Evolutionary conservation across 257 asterid species (phyloP).

Genomic region (Solanum dulcamara): DNA sequence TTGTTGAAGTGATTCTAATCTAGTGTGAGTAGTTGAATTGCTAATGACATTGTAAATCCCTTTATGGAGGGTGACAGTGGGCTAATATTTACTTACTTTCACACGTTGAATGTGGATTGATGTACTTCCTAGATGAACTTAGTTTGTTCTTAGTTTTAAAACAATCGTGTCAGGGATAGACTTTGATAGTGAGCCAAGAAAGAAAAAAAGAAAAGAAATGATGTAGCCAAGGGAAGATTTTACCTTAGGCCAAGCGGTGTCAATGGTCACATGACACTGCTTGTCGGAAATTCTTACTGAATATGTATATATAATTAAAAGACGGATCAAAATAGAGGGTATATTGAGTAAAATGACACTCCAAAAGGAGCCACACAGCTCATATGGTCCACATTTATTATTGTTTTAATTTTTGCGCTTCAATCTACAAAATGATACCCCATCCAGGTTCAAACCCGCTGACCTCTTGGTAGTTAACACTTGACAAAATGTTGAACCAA

Average conservation of each 20-base stretch:
- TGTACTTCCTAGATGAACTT: neutral
- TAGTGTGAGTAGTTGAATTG: neutral
- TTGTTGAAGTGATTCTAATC: neutral
- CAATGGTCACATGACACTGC: neutral
- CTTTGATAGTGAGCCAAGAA: neutral
- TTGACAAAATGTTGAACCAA: neutral
- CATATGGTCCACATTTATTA: neutral
- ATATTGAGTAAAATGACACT: neutral
- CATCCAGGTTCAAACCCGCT: neutral
- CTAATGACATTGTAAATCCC: neutral
- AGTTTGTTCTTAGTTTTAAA: neutral
- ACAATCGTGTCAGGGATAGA: neutral
- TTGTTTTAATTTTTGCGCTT: neutral
- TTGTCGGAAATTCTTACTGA: neutral
- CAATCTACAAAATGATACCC: neutral
- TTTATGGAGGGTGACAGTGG: neutral
- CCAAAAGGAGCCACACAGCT: neutral
- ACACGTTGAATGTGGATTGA: neutral
- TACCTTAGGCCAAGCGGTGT: neutral
- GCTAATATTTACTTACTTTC: neutral
- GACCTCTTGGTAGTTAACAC: neutral
- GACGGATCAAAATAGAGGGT: neutral
- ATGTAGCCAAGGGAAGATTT: neutral
- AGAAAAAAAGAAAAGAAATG: neutral
- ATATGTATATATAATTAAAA: neutral